phyloP scores from a whole-genome alignment of 1,284 basidiomycete genomes.

The Papiliotrema fonsecae region DNA sequence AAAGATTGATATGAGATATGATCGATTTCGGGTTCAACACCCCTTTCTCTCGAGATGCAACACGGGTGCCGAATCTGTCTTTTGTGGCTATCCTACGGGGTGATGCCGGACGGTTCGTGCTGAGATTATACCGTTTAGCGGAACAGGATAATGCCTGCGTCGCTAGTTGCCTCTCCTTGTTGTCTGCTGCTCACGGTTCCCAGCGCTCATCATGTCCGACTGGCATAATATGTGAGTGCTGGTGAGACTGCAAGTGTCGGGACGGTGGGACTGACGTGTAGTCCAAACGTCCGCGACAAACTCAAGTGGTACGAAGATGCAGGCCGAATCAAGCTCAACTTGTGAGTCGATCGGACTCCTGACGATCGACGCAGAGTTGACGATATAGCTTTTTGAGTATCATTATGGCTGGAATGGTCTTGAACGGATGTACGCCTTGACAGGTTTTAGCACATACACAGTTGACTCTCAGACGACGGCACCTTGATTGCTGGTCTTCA shows the following conservation, averaged over 20 bases:
- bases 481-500: conserved; percentile 46
- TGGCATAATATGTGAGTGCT: conserved; percentile 46
- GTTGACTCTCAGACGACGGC: conserved; percentile 40
- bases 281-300: conserved; percentile 43
- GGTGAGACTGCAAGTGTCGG: not conserved
- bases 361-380: too few relatives aligned
- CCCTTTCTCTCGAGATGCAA: conserved; percentile 32
- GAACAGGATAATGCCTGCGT: conserved; percentile 51
- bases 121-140: conserved; percentile 52
- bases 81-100: not conserved
- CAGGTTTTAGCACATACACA: not conserved
- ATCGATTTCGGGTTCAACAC: conserved; percentile 3
- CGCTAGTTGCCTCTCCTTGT: conserved; percentile 43
- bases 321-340: conserved; percentile 49
- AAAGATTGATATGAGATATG: not conserved
- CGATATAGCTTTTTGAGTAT: conserved; percentile 44
- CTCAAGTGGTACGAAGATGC: conserved; percentile 44
- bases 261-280: conserved; percentile 9
- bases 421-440: conserved; percentile 44
- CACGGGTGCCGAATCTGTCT: conserved; percentile 43
- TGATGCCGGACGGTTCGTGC: conserved; percentile 14
- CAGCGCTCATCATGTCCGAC: conserved; percentile 25
- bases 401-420: conserved; percentile 48
- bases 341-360: conserved; percentile 24
- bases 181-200: conserved; percentile 20